Evolutionary conservation across 1,139 yeast genomes (phyloP), one percentile per base, ranked within the genome.

Genomic region (Magnusiomyces fungicola): DNA sequence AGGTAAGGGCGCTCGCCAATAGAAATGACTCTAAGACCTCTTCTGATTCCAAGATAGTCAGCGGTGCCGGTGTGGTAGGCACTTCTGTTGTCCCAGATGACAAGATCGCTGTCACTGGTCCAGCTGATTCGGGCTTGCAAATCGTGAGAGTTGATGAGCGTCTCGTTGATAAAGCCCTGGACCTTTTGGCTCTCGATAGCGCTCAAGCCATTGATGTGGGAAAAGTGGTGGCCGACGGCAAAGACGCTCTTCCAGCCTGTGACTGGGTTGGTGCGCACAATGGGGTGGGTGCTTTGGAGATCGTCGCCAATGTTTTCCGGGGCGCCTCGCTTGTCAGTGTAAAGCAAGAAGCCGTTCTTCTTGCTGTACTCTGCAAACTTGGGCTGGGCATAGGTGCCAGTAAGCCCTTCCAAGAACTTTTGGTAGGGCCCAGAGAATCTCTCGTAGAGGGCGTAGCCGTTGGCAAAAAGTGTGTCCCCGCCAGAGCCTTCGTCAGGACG

Each of bases 11-110:
- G 63, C 54, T 78, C 83, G 36, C 80, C 83, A 57, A 79, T 70
- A 0, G 81, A 69, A 5, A 80, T 77, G 21, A 78, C 82, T 61
- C 84, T 70, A 29, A 79, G 76, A 27, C 82, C 83, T 55, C 76
- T 82, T 62, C 83, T 70, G 30, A 75, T 69, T 3, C 49, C 50
- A 24, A 42, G 37, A 45, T 56, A 40, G 23, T 46, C 51, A n/a
- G 14, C 9, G 6, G 51, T 55, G 12, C 61, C 60, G 23, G 54
- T 50, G 53, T 60, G 63, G 50, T 50, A 56, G 3, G 61, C 55
- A 46, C 53, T 50, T 32, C 63, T 54, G 58, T 59, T 60, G 47
- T 60, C 63, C 62, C 62, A 60, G 30, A 59, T 48, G 12, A 56
- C 83, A 42, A 81, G 79, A 2, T 85, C 75, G 43, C 73, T 70